Percentiles rank a stretch among this genome's conserved stretches.
These are phyloP conservation scores for Phytophthora sp. DNA, from an alignment of 352 stramenopile genomes.

Conservation along the genomic window DNA sequence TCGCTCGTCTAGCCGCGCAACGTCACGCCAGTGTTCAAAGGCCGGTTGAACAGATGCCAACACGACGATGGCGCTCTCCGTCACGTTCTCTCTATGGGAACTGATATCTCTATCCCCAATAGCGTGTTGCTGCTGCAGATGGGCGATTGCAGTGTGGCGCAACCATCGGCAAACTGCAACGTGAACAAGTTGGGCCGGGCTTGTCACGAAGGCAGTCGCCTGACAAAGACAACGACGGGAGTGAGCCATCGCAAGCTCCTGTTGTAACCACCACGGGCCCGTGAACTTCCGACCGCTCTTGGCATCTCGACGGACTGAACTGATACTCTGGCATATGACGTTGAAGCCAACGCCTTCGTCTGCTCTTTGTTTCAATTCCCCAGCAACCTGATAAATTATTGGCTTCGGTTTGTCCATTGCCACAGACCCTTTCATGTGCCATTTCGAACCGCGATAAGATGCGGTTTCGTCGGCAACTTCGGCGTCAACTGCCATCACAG, in stretches of 20 bases:
- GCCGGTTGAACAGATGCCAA: slow-evolving; percentile 28
- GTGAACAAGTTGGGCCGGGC: slow-evolving; percentile 21
- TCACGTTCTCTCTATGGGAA: neutral
- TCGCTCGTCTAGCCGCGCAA: neutral
- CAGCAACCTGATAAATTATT: no score
- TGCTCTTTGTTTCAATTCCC: slow-evolving; percentile 1
- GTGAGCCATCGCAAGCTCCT: slow-evolving; percentile 42
- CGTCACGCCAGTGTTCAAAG: slow-evolving; percentile 30
- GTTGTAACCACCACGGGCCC: slow-evolving; percentile 38
- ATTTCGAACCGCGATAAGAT: neutral
- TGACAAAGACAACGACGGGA: slow-evolving; percentile 38
- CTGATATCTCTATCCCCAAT: neutral
- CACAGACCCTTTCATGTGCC: no score
- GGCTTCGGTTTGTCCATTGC: no score
- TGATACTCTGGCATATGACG: neutral
- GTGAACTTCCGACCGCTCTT: slow-evolving; percentile 7
- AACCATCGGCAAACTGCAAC: slow-evolving; percentile 45
- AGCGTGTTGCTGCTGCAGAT: slow-evolving; percentile 5
- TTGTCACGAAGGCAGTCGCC: slow-evolving; percentile 13
- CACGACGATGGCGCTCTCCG: slow-evolving; percentile 9
- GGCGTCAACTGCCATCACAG: neutral
- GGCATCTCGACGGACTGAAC: neutral
- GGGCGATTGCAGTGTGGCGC: slow-evolving; percentile 8
- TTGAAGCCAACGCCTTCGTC: slow-evolving; percentile 13
- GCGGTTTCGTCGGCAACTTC: neutral